A percentile compares a stretch with the other conserved stretches of the same genome.
phyloP scores from a whole-genome alignment of 2,329 filamentous ascomycete genomes.

The Fusarium albosuccineum region DNA sequence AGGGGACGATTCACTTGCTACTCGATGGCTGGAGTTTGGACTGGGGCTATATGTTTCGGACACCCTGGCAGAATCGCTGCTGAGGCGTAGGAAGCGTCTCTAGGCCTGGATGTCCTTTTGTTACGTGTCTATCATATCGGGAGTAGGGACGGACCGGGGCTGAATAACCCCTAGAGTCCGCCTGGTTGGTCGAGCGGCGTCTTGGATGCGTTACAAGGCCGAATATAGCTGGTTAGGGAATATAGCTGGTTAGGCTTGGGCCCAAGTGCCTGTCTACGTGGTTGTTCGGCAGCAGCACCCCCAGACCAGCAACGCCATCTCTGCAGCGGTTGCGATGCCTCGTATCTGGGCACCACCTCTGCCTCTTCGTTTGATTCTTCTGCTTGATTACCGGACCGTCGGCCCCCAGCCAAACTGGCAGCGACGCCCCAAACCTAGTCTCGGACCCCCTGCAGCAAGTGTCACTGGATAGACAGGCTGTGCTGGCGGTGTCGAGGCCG shows the following conservation, averaged over 20 bases:
- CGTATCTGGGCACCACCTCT: background rate
- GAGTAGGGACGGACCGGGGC: background rate
- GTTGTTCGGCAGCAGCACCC: background rate
- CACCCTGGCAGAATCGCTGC: background rate
- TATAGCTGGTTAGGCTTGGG: background rate
- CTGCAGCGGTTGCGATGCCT: background rate
- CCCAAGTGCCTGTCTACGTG: background rate
- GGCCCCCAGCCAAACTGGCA: constrained; percentile 18
- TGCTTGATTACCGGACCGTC: constrained; percentile 7
- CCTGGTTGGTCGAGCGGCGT: background rate
- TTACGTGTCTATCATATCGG: background rate
- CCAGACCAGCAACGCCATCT: background rate
- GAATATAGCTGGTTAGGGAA: background rate
- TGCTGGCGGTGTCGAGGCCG: background rate
- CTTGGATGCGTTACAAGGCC: background rate
- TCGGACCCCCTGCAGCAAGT: background rate
- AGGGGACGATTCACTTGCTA: background rate
- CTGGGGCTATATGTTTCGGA: background rate
- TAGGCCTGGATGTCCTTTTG: background rate
- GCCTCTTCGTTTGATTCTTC: constrained; percentile 40
- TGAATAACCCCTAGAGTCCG: background rate
- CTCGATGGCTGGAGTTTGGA: constrained; percentile 11
- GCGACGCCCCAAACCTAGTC: background rate
- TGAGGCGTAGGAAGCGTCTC: background rate
- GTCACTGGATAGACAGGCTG: background rate